A percentile compares a stretch with the other conserved stretches of the same genome.
These are phyloP conservation scores for Naumovozyma baii DNA, from an alignment of 805 yeast genomes.

Conservation along the genomic window DNA sequence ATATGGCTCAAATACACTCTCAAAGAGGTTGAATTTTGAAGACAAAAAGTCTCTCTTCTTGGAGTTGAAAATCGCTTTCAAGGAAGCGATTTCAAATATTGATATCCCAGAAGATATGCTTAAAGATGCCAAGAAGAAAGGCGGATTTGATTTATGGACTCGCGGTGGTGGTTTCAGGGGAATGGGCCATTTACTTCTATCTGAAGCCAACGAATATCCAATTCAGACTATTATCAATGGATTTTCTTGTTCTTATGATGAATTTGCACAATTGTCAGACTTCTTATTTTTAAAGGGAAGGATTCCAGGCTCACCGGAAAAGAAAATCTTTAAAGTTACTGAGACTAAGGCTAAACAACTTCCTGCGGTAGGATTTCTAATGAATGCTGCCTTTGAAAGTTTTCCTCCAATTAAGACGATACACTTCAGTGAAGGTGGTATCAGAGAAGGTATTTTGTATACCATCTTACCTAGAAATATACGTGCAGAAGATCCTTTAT, in stretches of 20 bases:
- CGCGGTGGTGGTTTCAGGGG: conserved; percentile 73
- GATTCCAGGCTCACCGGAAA: conserved; percentile 34
- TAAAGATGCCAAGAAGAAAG: conserved; percentile 42
- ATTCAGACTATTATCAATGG: conserved; percentile 65
- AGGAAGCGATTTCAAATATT: conserved; percentile 41
- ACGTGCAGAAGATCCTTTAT: conserved; percentile 56
- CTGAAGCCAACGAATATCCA: conserved; percentile 48
- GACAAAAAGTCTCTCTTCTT: conserved; percentile 39
- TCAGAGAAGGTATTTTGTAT: conserved; percentile 65
- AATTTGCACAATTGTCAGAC: conserved; percentile 42
- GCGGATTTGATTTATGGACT: conserved; percentile 55
- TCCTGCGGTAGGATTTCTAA: conserved; percentile 57
- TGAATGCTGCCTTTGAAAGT: conserved; percentile 53
- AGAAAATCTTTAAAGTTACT: conserved; percentile 50
- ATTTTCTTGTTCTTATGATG: conserved; percentile 47
- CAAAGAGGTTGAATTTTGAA: conserved; percentile 45
- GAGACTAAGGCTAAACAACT: conserved; percentile 56
- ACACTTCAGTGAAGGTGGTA: conserved; percentile 68
- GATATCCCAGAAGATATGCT: conserved; percentile 43
- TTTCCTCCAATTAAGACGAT: conserved; percentile 52
- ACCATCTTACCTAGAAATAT: conserved; percentile 49
- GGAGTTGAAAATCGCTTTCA: conserved; percentile 44
- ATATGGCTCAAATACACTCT: conserved; percentile 65
- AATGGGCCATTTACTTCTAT: conserved; percentile 50
- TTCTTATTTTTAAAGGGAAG: conserved; percentile 40